These are phyloP conservation scores for Trichoderma semiorbis DNA, from an alignment of 2,329 filamentous ascomycete genomes.

Conservation along the genomic window DNA sequence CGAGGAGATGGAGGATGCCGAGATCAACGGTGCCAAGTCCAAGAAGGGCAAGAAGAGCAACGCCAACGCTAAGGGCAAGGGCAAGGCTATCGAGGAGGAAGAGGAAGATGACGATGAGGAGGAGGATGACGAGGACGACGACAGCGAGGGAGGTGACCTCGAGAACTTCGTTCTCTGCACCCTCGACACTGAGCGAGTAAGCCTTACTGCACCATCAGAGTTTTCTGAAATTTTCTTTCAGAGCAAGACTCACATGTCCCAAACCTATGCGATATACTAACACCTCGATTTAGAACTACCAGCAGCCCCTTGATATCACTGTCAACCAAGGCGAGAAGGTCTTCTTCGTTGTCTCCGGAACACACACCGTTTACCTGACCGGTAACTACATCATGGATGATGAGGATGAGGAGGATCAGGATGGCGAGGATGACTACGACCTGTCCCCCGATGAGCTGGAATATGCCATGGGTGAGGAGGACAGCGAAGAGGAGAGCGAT, in stretches of 20 bases:
- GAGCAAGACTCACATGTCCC: not conserved
- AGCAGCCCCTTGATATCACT: constrained; percentile 92
- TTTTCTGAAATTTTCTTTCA: not conserved
- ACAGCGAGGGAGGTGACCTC: constrained; percentile 62
- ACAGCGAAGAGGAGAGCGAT: constrained; percentile 70
- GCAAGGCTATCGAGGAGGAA: constrained; percentile 63
- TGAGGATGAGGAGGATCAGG: constrained; percentile 58
- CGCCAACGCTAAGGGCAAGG: constrained; percentile 51
- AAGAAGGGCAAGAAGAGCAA: constrained; percentile 69
- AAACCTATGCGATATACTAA: constrained; percentile 25
- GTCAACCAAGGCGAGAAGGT: constrained; percentile 84
- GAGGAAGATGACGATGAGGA: constrained; percentile 51
- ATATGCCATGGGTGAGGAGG: constrained; percentile 66
- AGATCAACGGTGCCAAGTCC: constrained; percentile 54
- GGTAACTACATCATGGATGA: constrained; percentile 90
- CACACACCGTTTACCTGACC: constrained; percentile 86
- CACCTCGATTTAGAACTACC: constrained; percentile 66
- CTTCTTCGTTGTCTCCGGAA: constrained; percentile 88
- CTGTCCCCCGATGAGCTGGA: constrained; percentile 77
- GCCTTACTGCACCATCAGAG: constrained; percentile 24
- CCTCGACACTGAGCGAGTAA: constrained; percentile 85
- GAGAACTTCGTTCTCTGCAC: constrained; percentile 96
- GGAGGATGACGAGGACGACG: constrained; percentile 57
- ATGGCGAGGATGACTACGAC: constrained; percentile 73
- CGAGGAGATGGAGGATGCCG: constrained; percentile 72